Evolutionary conservation across 192 early-diverging fungal species (phyloP), one percentile per base, ranked within the genome.

Genomic region (Backusella mclennaniae): DNA sequence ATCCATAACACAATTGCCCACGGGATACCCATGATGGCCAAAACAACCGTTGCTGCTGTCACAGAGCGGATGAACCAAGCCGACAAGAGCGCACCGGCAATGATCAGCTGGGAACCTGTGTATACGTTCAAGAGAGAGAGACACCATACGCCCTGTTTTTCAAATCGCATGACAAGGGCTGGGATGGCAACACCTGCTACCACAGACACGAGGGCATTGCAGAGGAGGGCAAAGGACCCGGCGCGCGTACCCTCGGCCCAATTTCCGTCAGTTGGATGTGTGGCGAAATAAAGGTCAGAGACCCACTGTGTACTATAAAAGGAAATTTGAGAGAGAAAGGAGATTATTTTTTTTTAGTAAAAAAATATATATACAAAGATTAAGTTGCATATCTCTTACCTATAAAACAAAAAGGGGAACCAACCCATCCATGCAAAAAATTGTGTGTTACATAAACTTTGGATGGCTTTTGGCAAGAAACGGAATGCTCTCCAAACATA

Each of bases 341-440:
- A 67, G 8, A 4, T 38, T 69, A 1, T 67, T 35, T 12, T 6
- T 35, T 17, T 29, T 1, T 26, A 44, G 33, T 52, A 19, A 33
- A 49, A 26, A 73, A 73, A 21, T 2, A 36, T 21, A 44, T 15
- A 56, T 5, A 12, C 35, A 35, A 9, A 15, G 31, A 38, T 74
- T 33, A 26, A 88, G 87, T 76, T 95, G 12, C n/a, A 52, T 8
- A 59, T 56, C 73, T 67, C 67, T 19, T 88, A 93, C 90, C 90
- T 89, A 83, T 98, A 99, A 76, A 98, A 98, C 26, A 99, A 84
- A 78, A 98, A 97, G 6, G 96, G 96, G 76, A 99, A 99, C 95
- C 96, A 96, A 11, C 94, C 96, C 84, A 98, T 92, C 97, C 96
- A 99, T n/a, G 94, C 90, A 87, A 96, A 96, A 69, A 99, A 94